phyloP scores from a whole-genome alignment of 108 stramenopile species.

The Pseudonitzschia multiseries region DNA sequence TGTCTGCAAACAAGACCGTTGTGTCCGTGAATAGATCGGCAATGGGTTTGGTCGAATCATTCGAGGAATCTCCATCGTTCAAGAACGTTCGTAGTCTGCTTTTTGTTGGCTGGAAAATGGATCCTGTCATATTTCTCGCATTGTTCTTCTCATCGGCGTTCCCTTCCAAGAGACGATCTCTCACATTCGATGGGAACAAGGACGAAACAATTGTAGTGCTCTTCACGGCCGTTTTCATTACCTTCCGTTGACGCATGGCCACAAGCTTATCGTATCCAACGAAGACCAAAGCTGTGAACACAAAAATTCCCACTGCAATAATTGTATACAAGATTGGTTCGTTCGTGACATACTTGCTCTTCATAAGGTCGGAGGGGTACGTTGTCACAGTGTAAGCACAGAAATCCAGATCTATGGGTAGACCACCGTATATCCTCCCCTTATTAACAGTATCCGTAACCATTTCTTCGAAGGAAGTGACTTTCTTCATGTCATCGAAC shows the following conservation, averaged over 20 bases:
- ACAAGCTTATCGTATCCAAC: conserved; percentile 12
- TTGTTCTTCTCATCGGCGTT: not conserved
- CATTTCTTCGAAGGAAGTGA: no score
- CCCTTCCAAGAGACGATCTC: conserved; percentile 45
- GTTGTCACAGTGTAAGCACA: conserved; percentile 18
- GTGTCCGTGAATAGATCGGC: conserved; percentile 69
- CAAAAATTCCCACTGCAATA: not conserved
- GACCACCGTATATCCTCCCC: not conserved
- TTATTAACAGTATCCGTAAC: not conserved
- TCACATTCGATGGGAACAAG: conserved; percentile 55
- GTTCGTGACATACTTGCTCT: not conserved
- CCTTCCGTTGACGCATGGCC: conserved; percentile 21
- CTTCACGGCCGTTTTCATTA: conserved; percentile 23
- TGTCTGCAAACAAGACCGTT: conserved; percentile 73
- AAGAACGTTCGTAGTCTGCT: not conserved
- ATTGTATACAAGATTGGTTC: not conserved
- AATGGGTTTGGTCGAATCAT: conserved; percentile 41
- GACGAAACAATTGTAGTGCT: conserved; percentile 47
- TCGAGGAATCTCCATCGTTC: not conserved
- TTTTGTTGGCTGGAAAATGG: conserved; percentile 11
- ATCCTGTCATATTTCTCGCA: no score
- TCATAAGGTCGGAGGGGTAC: conserved; percentile 5
- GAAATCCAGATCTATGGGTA: not conserved
- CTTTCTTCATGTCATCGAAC: conserved; percentile 6
- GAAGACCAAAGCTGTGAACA: conserved; percentile 11